A percentile compares a stretch with the other conserved stretches of the same genome.
Evolutionary conservation across 805 yeast species (phyloP).

Genomic region (Ogataea nonfermentans): DNA sequence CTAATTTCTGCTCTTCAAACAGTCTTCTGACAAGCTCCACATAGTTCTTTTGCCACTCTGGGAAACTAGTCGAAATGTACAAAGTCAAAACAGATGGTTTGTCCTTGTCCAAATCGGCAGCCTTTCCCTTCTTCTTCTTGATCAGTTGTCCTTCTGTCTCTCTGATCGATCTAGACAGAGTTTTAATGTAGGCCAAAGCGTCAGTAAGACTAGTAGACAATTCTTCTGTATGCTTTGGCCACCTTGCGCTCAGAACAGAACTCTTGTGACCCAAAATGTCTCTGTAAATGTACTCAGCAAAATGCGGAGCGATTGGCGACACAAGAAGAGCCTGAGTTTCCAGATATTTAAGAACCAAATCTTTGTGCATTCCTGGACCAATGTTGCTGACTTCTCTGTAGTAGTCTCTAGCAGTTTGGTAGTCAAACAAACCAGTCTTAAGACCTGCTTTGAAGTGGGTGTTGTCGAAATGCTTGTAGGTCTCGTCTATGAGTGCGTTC

Average conservation of each 20-base stretch:
- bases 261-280: constrained; percentile 68
- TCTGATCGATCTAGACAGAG: constrained; percentile 78
- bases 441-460: constrained; percentile 87
- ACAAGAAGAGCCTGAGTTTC: constrained; percentile 82
- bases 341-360: constrained; percentile 75
- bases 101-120: constrained; percentile 68
- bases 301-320: constrained; percentile 95
- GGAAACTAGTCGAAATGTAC: constrained; percentile 74
- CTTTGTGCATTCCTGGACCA: constrained; percentile 71
- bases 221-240: constrained; percentile 77
- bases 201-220: constrained; percentile 60
- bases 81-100: constrained; percentile 73
- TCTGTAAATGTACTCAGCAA: constrained; percentile 84
- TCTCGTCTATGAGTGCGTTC: constrained; percentile 73
- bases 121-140: constrained; percentile 78
- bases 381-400: constrained; percentile 76
- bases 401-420: constrained; percentile 93
- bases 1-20: constrained; percentile 60
- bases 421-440: constrained; percentile 88
- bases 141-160: constrained; percentile 89
- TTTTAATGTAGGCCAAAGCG: constrained; percentile 77
- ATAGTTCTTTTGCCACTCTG: constrained; percentile 63
- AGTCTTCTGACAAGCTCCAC: constrained; percentile 71
- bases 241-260: constrained; percentile 67
- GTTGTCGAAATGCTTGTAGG: constrained; percentile 64